Evolutionary conservation across 140 eudicot genomes (phyloP).

Genomic region (Anethum foeniculum): DNA sequence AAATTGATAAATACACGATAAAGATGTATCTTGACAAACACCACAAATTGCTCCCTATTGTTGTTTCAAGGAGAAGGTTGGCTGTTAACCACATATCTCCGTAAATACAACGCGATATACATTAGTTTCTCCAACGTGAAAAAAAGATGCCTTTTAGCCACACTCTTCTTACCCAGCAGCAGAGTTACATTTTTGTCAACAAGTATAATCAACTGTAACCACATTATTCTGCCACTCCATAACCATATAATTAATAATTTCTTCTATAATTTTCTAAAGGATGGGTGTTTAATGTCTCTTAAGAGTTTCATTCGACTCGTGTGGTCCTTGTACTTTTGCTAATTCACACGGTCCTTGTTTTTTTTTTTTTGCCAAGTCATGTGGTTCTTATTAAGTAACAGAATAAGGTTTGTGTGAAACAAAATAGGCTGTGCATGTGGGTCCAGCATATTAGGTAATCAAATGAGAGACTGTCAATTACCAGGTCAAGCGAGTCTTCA

Average conservation of each 20-base stretch:
- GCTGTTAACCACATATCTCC: background rate
- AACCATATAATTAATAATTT: background rate
- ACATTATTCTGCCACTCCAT: background rate
- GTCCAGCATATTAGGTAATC: background rate
- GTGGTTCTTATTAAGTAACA: background rate
- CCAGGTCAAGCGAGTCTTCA: background rate
- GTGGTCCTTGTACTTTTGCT: background rate
- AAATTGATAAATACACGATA: background rate
- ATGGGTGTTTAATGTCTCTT: slow-evolving; percentile 4
- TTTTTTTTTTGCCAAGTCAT: no score
- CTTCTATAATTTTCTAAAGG: background rate
- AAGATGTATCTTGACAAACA: background rate
- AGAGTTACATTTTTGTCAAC: background rate
- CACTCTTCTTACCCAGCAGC: background rate
- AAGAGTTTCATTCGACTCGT: background rate
- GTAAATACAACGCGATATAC: background rate
- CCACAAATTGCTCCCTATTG: background rate
- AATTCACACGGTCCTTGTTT: background rate
- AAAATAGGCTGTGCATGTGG: background rate
- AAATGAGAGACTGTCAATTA: background rate
- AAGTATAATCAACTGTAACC: background rate
- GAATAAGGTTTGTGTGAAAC: background rate
- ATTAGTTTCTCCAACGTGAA: background rate
- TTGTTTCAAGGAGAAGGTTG: background rate
- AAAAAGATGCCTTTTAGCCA: background rate